Base-by-base conservation (phyloP, 2,329 filamentous ascomycete species). In the Alternaria brassicicola region DNA sequence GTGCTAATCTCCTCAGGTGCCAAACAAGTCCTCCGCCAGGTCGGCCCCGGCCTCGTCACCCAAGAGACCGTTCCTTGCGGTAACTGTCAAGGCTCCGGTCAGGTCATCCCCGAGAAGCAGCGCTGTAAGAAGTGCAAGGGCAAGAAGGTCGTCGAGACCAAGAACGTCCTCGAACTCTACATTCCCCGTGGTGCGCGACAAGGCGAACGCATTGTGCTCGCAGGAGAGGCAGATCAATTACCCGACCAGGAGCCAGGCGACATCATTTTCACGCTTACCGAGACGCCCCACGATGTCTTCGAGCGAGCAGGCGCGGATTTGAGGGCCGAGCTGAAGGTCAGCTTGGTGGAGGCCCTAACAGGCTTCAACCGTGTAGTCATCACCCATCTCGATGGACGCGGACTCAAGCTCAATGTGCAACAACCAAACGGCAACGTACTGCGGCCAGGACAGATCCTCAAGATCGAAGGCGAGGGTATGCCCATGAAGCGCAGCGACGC, bases 91-190 rank as follows among this genome's bases (percentile, higher is more conserved):
- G 94, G 93, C 31, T 86, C 88, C n/a, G 95, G 95, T 6, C 88
- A 89, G 73, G 88, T 93, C 73, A 96, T 88, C 81, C 94, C 94
- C 78, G 92, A 97, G 74, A 98, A 98, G 83, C 95, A 99, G 74
- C 92, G 92, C 75, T 99, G 95, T 84, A 97, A 96, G 84, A 97
- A 95, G 83, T 99, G 95, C 87, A 98, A 98, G 81, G 95, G 95
- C 72, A 91, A 91, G 78, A 87, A 92, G 62, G 93, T 92, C 13
- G 87, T 88, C 42, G 89, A 93, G 71, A 91, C 95, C 79, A 95
- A 91, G 79, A 99, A 98, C 82, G 91, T 94, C 3, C 83, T 99
- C 60, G 95, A 99, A 80, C 89, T 99, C 51, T 98, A 98, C 81
- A 97, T 99, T 59, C 93, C 94, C 9, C 88, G 91, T 51, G 94